phyloP scores from a whole-genome alignment of 257 asterid species.

The Lycium ferocissimum region DNA sequence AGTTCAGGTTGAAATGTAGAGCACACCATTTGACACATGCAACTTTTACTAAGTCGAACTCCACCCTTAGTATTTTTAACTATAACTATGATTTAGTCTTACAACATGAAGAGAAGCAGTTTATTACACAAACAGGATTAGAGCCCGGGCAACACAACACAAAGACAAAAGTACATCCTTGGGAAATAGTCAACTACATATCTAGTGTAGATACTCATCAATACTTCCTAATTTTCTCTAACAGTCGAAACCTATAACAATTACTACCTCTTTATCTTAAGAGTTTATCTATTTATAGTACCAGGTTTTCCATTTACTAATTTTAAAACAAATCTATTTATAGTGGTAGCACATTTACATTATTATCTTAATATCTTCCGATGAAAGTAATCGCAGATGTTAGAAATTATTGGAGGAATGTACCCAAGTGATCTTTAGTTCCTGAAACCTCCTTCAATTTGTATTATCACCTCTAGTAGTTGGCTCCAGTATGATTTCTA shows the following conservation, averaged over 20 bases:
- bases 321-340: neutral
- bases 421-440: neutral
- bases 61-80: neutral
- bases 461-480: neutral
- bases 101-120: neutral
- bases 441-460: neutral
- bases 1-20: neutral
- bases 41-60: neutral
- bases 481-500: neutral
- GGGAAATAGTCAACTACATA: slow-evolving; percentile 1
- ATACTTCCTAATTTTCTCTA: neutral
- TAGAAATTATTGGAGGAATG: neutral
- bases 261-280: neutral
- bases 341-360: neutral
- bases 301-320: neutral
- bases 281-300: neutral
- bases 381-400: neutral
- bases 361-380: neutral
- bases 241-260: neutral
- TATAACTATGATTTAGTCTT: neutral
- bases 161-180: neutral
- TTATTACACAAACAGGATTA: neutral
- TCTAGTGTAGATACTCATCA: neutral
- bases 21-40: neutral
- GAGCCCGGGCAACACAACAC: neutral